Conservation (phyloP, 192 early-diverging fungal species). For the Lobosporangium transversale region DNA sequence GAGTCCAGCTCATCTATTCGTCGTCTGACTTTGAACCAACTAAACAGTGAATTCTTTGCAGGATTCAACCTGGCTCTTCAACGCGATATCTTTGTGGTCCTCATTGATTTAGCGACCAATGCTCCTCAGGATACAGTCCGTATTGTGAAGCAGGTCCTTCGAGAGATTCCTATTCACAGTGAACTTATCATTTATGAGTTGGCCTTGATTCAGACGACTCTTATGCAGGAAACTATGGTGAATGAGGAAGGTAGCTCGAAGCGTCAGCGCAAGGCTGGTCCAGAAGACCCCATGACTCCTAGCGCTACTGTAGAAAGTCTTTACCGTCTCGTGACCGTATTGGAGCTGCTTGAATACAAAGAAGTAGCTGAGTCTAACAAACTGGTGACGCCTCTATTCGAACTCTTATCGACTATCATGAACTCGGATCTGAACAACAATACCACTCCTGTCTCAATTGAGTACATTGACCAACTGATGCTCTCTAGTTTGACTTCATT, state of each 20-base stretch:
- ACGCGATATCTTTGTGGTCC: conserved; percentile 57
- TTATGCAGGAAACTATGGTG: conserved; percentile 29
- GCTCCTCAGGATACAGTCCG: conserved; percentile 59
- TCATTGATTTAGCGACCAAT: conserved; percentile 65
- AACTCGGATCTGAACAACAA: conserved; percentile 57
- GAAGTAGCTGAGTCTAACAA: conserved; percentile 57
- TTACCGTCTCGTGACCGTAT: conserved; percentile 68
- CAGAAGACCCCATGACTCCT: conserved; percentile 17
- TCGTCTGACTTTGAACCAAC: conserved; percentile 56
- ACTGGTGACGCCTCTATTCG: conserved; percentile 77
- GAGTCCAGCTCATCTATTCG: conserved; percentile 57
- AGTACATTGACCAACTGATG: conserved; percentile 90
- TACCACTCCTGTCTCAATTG: conserved; percentile 67
- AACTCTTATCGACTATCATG: conserved; percentile 72
- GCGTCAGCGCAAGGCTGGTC: conserved; percentile 46
- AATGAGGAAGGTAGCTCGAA: conserved; percentile 31
- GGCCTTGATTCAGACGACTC: conserved; percentile 30
- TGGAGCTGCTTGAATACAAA: conserved; percentile 83
- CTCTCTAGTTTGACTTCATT: conserved; percentile 73
- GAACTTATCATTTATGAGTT: conserved; percentile 46
- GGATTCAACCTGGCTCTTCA: conserved; percentile 51
- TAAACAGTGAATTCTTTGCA: conserved; percentile 55
- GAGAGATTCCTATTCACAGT: conserved; percentile 45
- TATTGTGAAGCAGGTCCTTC: conserved; percentile 58
- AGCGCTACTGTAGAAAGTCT: conserved; percentile 54